Conservation (phyloP, 257 asterid species). For the Solanum rostratum region DNA sequence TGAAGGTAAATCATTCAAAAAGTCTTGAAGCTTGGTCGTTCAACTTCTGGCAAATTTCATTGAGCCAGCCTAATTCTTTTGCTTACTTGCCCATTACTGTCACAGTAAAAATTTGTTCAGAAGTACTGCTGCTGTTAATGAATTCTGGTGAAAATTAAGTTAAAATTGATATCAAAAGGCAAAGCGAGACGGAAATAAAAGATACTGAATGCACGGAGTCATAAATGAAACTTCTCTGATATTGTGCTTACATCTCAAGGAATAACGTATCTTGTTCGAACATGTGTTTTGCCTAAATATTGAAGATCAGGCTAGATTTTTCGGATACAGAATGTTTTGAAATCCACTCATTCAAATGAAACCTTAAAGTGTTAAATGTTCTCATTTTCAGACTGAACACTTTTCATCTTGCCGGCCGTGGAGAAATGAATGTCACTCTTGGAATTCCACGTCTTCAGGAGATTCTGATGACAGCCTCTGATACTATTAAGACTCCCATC, state of each 20-base stretch:
- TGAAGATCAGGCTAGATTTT: background rate
- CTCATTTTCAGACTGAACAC: slow-evolving; percentile 68
- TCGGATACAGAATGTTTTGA: background rate
- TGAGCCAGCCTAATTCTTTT: background rate
- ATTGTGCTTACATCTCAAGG: background rate
- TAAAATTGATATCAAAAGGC: background rate
- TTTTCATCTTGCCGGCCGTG: slow-evolving; percentile 97
- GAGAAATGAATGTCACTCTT: slow-evolving; percentile 97
- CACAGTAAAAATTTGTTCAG: background rate
- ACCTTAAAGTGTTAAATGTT: background rate
- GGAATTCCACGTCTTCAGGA: slow-evolving; percentile 99
- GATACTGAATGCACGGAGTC: background rate
- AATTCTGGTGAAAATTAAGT: background rate
- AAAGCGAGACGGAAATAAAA: background rate
- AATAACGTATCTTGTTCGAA: background rate
- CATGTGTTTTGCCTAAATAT: background rate
- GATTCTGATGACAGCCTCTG: slow-evolving; percentile 86
- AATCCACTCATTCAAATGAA: background rate
- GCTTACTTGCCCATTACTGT: background rate
- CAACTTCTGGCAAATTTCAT: background rate
- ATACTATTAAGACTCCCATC: slow-evolving; percentile 67
- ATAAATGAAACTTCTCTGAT: background rate
- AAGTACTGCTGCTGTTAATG: background rate
- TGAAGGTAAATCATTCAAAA: background rate
- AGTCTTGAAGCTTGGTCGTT: background rate